Evolutionary conservation across 331 rosid species (phyloP).

Genomic region (Saraca asoca): DNA sequence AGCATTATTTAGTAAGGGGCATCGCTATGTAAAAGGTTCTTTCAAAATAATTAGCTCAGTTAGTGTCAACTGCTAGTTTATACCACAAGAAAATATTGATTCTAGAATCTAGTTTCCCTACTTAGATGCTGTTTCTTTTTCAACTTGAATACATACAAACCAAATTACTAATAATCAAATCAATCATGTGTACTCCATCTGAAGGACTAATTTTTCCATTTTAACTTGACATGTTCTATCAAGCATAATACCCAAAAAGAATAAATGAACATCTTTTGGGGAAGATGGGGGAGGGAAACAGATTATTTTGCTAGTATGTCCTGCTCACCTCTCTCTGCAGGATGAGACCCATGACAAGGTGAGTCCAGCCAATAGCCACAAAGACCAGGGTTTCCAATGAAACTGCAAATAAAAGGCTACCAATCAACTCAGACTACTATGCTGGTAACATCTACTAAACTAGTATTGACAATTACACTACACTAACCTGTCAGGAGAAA

Average conservation of each 20-base stretch:
- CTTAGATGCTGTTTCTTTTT: background rate
- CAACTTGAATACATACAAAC: background rate
- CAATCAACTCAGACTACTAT: conserved; percentile 19
- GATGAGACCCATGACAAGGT: conserved; percentile 59
- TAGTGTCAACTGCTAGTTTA: background rate
- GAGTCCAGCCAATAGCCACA: conserved; percentile 82
- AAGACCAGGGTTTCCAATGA: conserved; percentile 85
- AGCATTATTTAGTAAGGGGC: no score
- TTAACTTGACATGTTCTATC: background rate
- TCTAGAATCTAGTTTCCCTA: background rate
- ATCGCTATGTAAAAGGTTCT: no score
- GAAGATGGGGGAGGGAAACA: background rate
- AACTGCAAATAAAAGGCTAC: conserved; percentile 49
- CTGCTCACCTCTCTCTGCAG: conserved; percentile 68
- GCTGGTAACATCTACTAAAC: background rate
- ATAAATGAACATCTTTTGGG: background rate
- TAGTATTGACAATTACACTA: background rate
- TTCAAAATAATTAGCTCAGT: background rate
- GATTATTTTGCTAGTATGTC: background rate
- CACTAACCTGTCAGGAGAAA: conserved; percentile 76
- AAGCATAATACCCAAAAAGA: conserved; percentile 2
- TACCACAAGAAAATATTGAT: background rate
- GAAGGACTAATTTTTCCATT: background rate
- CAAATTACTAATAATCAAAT: background rate
- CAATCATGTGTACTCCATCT: background rate